Conservation (phyloP, 176 grass and related monocot species). For the Microstegium vimineum region DNA sequence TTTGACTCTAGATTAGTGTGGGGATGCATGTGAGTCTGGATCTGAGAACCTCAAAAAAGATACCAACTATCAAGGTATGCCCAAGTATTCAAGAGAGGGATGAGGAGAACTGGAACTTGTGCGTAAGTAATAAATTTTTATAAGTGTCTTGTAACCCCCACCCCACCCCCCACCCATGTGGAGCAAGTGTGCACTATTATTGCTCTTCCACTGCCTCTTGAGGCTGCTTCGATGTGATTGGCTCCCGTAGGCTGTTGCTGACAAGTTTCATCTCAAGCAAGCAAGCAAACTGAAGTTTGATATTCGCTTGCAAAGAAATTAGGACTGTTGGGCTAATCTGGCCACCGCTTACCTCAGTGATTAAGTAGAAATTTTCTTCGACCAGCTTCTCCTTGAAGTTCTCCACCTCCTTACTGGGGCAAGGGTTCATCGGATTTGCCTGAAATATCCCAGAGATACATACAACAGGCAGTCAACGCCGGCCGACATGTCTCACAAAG, state of each 20-base stretch:
- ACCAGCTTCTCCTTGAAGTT: conserved; percentile 57
- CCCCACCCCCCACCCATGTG: too few relatives aligned
- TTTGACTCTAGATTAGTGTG: background rate
- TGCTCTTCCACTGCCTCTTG: background rate
- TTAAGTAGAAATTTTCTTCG: conserved; percentile 81
- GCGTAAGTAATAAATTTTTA: background rate
- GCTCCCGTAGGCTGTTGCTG: background rate
- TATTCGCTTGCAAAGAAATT: background rate
- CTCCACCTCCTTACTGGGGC: conserved; percentile 52
- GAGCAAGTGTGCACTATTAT: background rate
- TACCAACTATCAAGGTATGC: background rate
- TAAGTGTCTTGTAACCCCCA: background rate
- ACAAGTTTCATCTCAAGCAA: background rate
- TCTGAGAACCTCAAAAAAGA: background rate
- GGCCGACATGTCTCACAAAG: background rate
- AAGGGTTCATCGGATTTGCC: conserved; percentile 65
- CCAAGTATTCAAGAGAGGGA: background rate
- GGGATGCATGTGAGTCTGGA: background rate
- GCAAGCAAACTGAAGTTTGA: background rate
- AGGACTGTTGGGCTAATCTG: background rate
- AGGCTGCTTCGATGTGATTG: background rate
- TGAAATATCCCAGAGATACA: conserved; percentile 15
- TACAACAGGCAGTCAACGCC: background rate
- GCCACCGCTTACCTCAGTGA: conserved; percentile 45
- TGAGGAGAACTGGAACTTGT: background rate